These are phyloP conservation scores for Marsdenia floribunda DNA, from an alignment of 257 asterid species.

Conservation along the genomic window DNA sequence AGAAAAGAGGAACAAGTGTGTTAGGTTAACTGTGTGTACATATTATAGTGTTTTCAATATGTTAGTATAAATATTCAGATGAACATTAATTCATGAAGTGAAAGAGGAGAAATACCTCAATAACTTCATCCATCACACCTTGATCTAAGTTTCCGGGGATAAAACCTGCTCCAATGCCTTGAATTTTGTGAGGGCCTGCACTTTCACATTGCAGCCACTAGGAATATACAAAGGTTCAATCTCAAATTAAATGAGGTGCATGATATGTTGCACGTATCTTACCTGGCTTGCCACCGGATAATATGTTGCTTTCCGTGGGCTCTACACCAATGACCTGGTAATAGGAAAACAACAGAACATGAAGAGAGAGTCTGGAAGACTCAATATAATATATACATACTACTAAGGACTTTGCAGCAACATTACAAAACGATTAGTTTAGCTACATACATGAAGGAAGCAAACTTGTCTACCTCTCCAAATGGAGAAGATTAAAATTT, in stretches of 20 bases:
- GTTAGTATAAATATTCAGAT: not conserved
- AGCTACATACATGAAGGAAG: not conserved
- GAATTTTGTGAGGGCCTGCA: constrained; percentile 99
- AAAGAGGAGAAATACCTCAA: constrained; percentile 53
- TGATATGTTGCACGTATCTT: constrained; percentile 35
- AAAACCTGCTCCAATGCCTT: constrained; percentile 99
- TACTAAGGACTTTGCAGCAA: not conserved
- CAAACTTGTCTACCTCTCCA: not conserved
- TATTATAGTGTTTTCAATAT: not conserved
- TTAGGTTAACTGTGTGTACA: not conserved
- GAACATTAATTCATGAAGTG: not conserved
- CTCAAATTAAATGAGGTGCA: constrained; percentile 23
- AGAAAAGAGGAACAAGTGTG: not conserved
- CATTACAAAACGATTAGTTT: not conserved
- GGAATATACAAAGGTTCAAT: constrained; percentile 41
- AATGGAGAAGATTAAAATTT: not conserved
- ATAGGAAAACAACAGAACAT: constrained; percentile 12
- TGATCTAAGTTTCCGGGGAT: constrained; percentile 88
- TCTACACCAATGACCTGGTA: constrained; percentile 87
- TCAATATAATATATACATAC: not conserved
- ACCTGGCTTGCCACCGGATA: constrained; percentile 99
- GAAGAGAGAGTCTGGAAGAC: not conserved
- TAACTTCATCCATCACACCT: constrained; percentile 91
- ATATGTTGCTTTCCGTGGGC: constrained; percentile 86
- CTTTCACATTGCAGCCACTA: constrained; percentile 61